These are phyloP conservation scores for Myriosclerotinia curreyana DNA, from an alignment of 2,329 filamentous ascomycete genomes.

Conservation along the genomic window DNA sequence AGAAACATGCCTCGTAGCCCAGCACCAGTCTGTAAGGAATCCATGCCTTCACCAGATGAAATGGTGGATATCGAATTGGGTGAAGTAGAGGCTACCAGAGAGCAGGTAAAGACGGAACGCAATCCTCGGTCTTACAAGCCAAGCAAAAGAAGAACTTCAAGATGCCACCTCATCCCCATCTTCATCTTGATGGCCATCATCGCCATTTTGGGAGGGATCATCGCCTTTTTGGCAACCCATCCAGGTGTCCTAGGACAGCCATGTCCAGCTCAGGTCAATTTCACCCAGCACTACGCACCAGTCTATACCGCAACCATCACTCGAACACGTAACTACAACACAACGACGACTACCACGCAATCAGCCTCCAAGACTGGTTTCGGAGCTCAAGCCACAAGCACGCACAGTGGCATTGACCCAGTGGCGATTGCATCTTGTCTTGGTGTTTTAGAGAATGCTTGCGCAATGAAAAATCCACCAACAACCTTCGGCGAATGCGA, in stretches of 20 bases:
- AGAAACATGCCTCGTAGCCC: background rate
- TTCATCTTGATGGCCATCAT: background rate
- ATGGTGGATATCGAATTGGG: background rate
- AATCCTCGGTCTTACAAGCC: background rate
- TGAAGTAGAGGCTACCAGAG: background rate
- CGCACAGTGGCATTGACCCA: background rate
- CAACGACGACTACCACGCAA: background rate
- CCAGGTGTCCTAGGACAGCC: constrained; percentile 2
- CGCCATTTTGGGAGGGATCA: background rate
- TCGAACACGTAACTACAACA: background rate
- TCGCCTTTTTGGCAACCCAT: background rate
- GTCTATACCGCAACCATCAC: background rate
- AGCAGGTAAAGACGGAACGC: background rate
- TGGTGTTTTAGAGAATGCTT: constrained; percentile 10
- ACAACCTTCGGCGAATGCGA: constrained; percentile 12
- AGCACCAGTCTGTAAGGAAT: background rate
- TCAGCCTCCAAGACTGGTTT: background rate
- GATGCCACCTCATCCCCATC: background rate
- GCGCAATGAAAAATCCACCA: background rate
- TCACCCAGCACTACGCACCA: background rate
- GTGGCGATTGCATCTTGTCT: constrained; percentile 2
- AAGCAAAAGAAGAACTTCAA: background rate
- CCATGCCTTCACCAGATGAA: background rate
- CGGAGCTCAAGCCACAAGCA: background rate
- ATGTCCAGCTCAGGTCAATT: background rate